Evolutionary conservation across 768 basidiomycete genomes (phyloP).

Genomic region (Tubosaeta sp.): DNA sequence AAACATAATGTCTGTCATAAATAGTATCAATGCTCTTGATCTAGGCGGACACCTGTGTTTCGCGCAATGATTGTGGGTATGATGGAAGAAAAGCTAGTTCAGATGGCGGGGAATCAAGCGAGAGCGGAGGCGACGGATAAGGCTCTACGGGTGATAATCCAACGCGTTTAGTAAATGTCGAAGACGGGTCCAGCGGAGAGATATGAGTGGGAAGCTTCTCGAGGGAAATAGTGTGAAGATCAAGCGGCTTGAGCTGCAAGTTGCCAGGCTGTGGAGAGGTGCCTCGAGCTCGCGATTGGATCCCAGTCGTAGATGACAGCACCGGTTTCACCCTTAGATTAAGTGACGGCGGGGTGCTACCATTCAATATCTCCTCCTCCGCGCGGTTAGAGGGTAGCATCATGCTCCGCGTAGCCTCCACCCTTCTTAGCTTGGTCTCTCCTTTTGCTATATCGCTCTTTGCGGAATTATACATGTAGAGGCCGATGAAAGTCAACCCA

Average conservation of each 20-base stretch:
- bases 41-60: constrained; percentile 17
- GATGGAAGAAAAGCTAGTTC: constrained; percentile 14
- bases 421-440: constrained; percentile 79
- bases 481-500: constrained; percentile 77
- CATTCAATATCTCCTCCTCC: constrained; percentile 51
- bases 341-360: constrained; percentile 30
- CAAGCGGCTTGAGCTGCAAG: constrained; percentile 1
- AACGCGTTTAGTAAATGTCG: constrained; percentile 22
- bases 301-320: constrained; percentile 24
- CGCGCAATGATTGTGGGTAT: constrained; percentile 5
- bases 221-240: constrained; percentile 5
- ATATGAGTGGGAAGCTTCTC: constrained; percentile 16
- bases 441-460: constrained; percentile 91
- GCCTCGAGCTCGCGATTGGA: constrained; percentile 17
- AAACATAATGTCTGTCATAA: constrained; percentile 14
- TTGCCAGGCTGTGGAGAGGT: constrained; percentile 3
- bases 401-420: constrained; percentile 67
- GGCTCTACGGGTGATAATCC: constrained; percentile 33
- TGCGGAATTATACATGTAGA: constrained; percentile 95
- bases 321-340: not conserved
- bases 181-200: constrained; percentile 15
- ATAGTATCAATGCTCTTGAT: constrained; percentile 12
- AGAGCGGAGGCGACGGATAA: constrained; percentile 49
- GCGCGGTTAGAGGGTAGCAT: constrained; percentile 64
- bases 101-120: constrained; percentile 22